Evolutionary conservation across 345 rosid genomes (phyloP), one percentile per base, ranked within the genome.

Genomic region (Gossypium anomalum): DNA sequence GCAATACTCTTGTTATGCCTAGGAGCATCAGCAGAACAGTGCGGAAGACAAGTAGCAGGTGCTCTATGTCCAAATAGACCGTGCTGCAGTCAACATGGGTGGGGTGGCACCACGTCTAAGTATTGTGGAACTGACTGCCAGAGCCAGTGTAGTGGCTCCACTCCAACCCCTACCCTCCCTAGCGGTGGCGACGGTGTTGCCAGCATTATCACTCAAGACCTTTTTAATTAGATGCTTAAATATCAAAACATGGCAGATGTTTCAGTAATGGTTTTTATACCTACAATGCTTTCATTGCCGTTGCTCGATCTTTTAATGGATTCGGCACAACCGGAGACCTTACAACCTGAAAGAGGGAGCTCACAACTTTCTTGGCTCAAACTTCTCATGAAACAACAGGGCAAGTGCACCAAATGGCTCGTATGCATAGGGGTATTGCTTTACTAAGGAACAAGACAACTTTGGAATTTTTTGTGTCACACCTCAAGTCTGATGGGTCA

Each of bases 371-470:
- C 79, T 48, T 83, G 58, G 82, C 67, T 43, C 86, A 81, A 76
- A 80, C 84, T 9, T 81, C 84, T 38, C 84, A 78, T 23, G 84
- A 83, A 73, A 83, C 86, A 47, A 78, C 76, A 52, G 90, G 58
- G 72, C 87, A 86, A 55, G 82, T 52, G 91, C 93, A 56, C 88
- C 89, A 14, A 89, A 89, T 52, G 91, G 89, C 22, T 87, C 87
- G 17, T 90, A 86, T 53, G 86, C 95, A 2, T 86, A 90, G 91
- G 93, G 91, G 4, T 79, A 87, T n/a, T 90, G 92, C 82, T 84
- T 53, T 53, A 63, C 82, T 16, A 82, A 64, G 68, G 92, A 90
- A 74, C 85, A 76, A 48, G 82, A 75, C 71, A 80, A 83, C 19
- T 76, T 79, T 19, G 66, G 72, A 59, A n/a, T 77, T 29, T 84